These are phyloP conservation scores for Phytophthora parvispora DNA, from an alignment of 352 stramenopile genomes.

Conservation along the genomic window DNA sequence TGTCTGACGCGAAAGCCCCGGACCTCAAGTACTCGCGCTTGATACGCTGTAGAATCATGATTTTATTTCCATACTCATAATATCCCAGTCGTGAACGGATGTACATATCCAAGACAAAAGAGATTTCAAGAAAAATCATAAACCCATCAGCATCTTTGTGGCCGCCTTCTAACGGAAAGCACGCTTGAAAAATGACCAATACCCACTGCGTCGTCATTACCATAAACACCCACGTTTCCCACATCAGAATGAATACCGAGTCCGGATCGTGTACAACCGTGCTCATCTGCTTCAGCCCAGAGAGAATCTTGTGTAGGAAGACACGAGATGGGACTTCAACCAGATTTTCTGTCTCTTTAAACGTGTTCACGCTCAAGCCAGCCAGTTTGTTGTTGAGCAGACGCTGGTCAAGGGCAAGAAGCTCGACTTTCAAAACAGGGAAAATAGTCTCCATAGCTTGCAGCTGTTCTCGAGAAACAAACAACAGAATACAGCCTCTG, in stretches of 20 bases:
- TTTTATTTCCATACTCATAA: conserved; percentile 72
- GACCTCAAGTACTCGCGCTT: conserved; percentile 51
- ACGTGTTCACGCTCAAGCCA: conserved; percentile 4
- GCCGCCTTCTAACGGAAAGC: conserved; percentile 21
- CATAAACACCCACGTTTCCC: conserved; percentile 68
- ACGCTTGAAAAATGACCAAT: conserved; percentile 49
- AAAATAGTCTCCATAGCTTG: conserved; percentile 55
- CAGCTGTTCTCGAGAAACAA: conserved; percentile 51
- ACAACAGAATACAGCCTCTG: conserved; percentile 56
- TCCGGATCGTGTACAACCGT: conserved; percentile 43
- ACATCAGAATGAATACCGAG: conserved; percentile 45
- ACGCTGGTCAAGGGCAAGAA: conserved; percentile 49
- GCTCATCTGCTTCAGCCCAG: neutral
- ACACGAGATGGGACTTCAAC: neutral
- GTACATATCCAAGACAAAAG: conserved; percentile 61
- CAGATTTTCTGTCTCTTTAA: neutral
- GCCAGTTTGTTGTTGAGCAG: conserved; percentile 48
- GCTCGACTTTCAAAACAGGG: conserved; percentile 43
- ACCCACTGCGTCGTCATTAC: conserved; percentile 58
- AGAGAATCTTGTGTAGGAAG: neutral
- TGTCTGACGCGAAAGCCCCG: conserved; percentile 45
- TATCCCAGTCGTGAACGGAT: conserved; percentile 58
- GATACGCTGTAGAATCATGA: conserved; percentile 49
- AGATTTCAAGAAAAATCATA: conserved; percentile 42
- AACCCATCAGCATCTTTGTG: conserved; percentile 18